Base-by-base conservation (phyloP, 306 rosid genomes). In the Vachellia pachyceras region DNA sequence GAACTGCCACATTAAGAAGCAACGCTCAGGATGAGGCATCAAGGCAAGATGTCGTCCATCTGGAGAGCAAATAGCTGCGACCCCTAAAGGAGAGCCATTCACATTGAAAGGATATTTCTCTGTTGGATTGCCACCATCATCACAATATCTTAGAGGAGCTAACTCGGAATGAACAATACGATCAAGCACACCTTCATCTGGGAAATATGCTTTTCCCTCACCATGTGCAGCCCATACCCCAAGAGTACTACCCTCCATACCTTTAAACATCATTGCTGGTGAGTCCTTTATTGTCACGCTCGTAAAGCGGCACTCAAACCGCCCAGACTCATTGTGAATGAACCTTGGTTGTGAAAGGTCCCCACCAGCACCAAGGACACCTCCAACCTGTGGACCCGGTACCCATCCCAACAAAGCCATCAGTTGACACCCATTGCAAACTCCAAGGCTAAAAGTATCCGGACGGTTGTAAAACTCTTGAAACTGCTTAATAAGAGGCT, bases 11-110 rank as follows among this genome's bases (percentile, higher is more conserved):
- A 94, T 94, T 69, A 94, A 77, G 87, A 94, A 94, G 91, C 98
- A 92, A 46, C 98, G 95, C 80, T 94, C 98, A 0, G 97, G 98
- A 83, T 94, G 98, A 88, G 98, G 98, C 98, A 94, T 94, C 94
- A 94, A 89, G 50, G 97, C 98, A 60, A 94, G 94, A 86, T 94
- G 98, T 84, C 98, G 83, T 49, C 98, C 98, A 75, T 94, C 91
- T 9, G 97, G 97, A 22, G 98, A 94, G 83, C 98, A 94, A 84
- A 94, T 90, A 50, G 97, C 97, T 0, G 97, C 97, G 55, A 92
- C 80, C 46, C 97, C 98, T 17, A 92, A 80, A 8, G 98, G 97
- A 78, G 98, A 94, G 54, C 98, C 98, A 75, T 92, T 94, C 55
- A 86, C 69, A 84, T 92, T 94, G 89, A 94, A 94, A 47, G 98